Conservation (phyloP, 2,329 filamentous ascomycete genomes). For the Leptographium wingfieldii region DNA sequence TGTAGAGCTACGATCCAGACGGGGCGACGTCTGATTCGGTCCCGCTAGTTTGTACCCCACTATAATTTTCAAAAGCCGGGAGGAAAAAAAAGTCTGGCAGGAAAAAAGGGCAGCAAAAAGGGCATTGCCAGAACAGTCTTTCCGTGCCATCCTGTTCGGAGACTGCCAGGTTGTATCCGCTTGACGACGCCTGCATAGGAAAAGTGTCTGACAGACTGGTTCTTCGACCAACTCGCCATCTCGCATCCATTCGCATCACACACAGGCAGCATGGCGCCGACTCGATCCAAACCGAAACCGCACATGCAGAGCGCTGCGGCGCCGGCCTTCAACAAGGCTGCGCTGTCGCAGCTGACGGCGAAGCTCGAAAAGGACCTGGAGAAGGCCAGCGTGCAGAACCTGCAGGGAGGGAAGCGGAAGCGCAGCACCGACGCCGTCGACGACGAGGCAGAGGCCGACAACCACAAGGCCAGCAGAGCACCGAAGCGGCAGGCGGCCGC, state of each 20-base stretch:
- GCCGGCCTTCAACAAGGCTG: constrained; percentile 33
- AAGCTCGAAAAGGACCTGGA: constrained; percentile 43
- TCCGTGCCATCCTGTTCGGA: not conserved
- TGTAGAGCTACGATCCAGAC: not conserved
- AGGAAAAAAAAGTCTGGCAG: constrained; percentile 4
- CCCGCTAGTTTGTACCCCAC: not conserved
- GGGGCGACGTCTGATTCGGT: not conserved
- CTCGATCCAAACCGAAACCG: constrained; percentile 24
- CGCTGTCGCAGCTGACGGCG: constrained; percentile 40
- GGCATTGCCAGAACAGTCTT: not conserved
- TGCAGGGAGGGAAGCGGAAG: constrained; percentile 13
- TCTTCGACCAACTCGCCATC: not conserved
- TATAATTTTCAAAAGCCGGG: constrained; percentile 6
- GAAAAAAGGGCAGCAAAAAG: not conserved
- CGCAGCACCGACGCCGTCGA: constrained; percentile 3
- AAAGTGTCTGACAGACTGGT: not conserved
- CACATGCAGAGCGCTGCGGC: constrained; percentile 15
- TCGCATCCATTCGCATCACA: not conserved
- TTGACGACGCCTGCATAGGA: not conserved
- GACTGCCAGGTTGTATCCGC: not conserved
- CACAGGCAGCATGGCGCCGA: not conserved
- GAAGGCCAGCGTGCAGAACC: constrained; percentile 20
- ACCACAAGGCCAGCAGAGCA: not conserved
- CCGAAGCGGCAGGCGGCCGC: not conserved
- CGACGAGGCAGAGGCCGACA: constrained; percentile 1